A percentile compares a stretch with the other conserved stretches of the same genome.
These are phyloP conservation scores for Pulveroboletus sp. DNA, from an alignment of 768 basidiomycete genomes.

Conservation along the genomic window DNA sequence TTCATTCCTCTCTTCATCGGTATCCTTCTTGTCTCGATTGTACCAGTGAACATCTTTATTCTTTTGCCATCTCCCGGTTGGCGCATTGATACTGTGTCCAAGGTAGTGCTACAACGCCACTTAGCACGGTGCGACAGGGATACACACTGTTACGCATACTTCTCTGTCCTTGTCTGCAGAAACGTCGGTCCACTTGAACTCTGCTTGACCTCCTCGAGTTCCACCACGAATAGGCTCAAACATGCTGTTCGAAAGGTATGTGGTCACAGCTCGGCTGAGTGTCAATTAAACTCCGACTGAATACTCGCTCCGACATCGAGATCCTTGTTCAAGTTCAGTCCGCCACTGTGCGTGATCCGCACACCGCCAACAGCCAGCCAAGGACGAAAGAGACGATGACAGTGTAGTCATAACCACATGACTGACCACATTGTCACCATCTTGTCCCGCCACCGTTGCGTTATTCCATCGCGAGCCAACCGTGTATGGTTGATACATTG, in stretches of 20 bases:
- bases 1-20: conserved; percentile 51
- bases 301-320: no score
- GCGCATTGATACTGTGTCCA: conserved; percentile 92
- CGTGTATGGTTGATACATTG: conserved; percentile 3
- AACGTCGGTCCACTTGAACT: conserved; percentile 90
- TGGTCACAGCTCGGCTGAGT: not conserved
- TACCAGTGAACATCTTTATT: conserved; percentile 99
- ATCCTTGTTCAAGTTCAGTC: conserved; percentile 16
- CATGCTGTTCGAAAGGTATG: no score
- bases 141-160: conserved; percentile 38
- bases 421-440: not conserved
- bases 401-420: not conserved
- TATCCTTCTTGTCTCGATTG: conserved; percentile 52
- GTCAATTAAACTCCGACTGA: conserved; percentile 8
- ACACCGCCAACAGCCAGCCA: conserved; percentile 9
- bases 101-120: conserved; percentile 72
- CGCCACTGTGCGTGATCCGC: conserved; percentile 15
- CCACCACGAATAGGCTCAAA: conserved; percentile 86
- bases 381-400: not conserved
- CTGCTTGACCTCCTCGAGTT: conserved; percentile 88
- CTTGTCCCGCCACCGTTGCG: not conserved
- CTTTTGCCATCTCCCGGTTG: conserved; percentile 96
- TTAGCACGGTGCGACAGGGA: not conserved
- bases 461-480: not conserved
- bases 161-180: conserved; percentile 93